Evolutionary conservation across 441 rosid genomes (phyloP).

Genomic region (Hura crepitans): DNA sequence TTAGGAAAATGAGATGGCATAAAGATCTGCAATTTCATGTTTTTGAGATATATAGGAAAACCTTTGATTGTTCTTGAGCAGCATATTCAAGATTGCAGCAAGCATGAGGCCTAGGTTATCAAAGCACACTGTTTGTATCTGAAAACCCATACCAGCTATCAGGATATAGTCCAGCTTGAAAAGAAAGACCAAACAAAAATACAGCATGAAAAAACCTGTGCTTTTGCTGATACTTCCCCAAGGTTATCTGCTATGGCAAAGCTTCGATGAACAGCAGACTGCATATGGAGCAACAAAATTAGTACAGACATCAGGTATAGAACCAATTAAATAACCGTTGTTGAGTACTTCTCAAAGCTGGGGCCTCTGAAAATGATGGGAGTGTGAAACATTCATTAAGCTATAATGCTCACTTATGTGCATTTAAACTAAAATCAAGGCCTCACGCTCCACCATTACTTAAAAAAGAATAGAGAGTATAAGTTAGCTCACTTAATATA

Average conservation of each 20-base stretch:
- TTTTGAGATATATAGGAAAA: constrained; percentile 25
- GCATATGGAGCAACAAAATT: constrained; percentile 14
- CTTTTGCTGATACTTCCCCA: constrained; percentile 92
- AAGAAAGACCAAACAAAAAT: constrained; percentile 3
- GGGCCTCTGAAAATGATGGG: not conserved
- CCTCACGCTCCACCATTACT: not conserved
- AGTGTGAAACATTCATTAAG: not conserved
- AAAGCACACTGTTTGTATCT: constrained; percentile 74
- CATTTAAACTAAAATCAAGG: constrained; percentile 3
- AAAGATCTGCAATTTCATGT: constrained; percentile 5
- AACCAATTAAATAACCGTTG: not conserved
- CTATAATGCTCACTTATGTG: not conserved
- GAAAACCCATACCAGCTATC: constrained; percentile 32
- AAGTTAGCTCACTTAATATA: not conserved
- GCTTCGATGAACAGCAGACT: constrained; percentile 88
- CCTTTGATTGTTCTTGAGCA: constrained; percentile 61
- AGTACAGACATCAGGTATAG: constrained; percentile 8
- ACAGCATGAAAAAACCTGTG: constrained; percentile 46
- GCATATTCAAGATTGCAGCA: constrained; percentile 56
- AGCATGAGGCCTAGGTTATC: constrained; percentile 69
- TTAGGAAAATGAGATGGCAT: constrained; percentile 20
- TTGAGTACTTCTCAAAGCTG: not conserved
- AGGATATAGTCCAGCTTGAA: constrained; percentile 18
- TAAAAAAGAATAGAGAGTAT: not conserved
- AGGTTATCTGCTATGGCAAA: constrained; percentile 90